Conservation (phyloP, 2,329 filamentous ascomycete genomes). For the Cryphonectria nitschkei region DNA sequence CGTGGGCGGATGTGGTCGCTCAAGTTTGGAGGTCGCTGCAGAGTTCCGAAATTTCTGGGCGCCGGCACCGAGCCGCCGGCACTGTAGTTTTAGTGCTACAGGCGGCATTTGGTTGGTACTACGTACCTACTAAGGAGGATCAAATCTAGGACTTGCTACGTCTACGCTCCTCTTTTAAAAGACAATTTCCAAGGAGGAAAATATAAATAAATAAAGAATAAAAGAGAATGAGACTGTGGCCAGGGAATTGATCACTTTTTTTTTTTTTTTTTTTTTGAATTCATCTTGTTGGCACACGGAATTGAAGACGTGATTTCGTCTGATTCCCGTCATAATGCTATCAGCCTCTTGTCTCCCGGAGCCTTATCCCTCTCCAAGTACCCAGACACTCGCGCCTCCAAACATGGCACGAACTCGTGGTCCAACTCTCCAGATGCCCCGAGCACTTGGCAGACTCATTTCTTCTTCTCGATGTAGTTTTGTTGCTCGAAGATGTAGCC, state of each 20-base stretch:
- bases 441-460: slow-evolving; percentile 5
- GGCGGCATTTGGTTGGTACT: neutral
- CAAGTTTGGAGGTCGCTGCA: slow-evolving; percentile 23
- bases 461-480: slow-evolving; percentile 66
- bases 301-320: slow-evolving; percentile 2
- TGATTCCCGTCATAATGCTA: slow-evolving; percentile 13
- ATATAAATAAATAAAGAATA: too few species aligned
- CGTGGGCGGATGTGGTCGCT: slow-evolving; percentile 7
- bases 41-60: slow-evolving; percentile 29
- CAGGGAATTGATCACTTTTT: neutral
- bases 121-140: neutral
- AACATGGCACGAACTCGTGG: neutral
- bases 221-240: neutral
- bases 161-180: neutral
- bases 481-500: slow-evolving; percentile 81
- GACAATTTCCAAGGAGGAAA: neutral
- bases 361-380: neutral
- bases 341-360: slow-evolving; percentile 8
- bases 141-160: neutral
- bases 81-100: slow-evolving; percentile 1
- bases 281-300: slow-evolving; percentile 15
- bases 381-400: slow-evolving; percentile 1
- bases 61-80: slow-evolving; percentile 24
- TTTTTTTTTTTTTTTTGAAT: slow-evolving; percentile 14
- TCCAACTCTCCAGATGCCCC: too few species aligned